These are phyloP conservation scores for Lentinus polychrous DNA, from an alignment of 1,284 basidiomycete genomes.

Conservation along the genomic window DNA sequence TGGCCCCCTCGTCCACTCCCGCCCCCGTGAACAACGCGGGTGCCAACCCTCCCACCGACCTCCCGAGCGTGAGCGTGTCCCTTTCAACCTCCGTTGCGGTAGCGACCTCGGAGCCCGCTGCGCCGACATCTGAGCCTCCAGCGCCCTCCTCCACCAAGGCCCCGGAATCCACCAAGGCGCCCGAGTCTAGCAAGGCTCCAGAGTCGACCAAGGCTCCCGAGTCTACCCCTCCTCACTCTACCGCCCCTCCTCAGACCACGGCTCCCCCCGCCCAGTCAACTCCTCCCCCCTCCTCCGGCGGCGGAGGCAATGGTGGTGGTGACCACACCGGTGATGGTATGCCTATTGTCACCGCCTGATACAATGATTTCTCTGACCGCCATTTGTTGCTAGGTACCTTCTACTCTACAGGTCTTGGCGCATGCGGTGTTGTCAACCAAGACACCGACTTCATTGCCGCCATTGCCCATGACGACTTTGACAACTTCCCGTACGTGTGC, in stretches of 20 bases:
- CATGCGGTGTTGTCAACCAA: slow-evolving; percentile 58
- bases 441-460: slow-evolving; percentile 55
- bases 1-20: slow-evolving; percentile 18
- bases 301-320: slow-evolving; percentile 27
- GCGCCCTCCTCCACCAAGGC: slow-evolving; percentile 11
- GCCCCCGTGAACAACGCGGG: slow-evolving; percentile 17
- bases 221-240: slow-evolving; percentile 10
- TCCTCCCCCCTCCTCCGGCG: slow-evolving; percentile 11
- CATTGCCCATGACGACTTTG: slow-evolving; percentile 51
- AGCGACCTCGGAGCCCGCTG: slow-evolving; percentile 1
- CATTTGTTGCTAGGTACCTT: slow-evolving; percentile 38
- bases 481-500: slow-evolving; percentile 49
- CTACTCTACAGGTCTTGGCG: slow-evolving; percentile 56
- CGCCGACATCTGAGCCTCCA: slow-evolving; percentile 2
- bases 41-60: slow-evolving; percentile 3
- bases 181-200: slow-evolving; percentile 16
- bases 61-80: too few species aligned
- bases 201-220: slow-evolving; percentile 9
- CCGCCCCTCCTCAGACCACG: slow-evolving; percentile 19
- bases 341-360: slow-evolving; percentile 3
- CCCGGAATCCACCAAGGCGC: slow-evolving; percentile 7
- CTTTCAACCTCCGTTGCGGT: slow-evolving; percentile 4
- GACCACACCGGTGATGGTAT: slow-evolving; percentile 43
- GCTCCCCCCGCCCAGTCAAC: slow-evolving; percentile 12
- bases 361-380: background rate